Conservation (phyloP, 345 rosid species). For the Leavenworthia alabamica region DNA sequence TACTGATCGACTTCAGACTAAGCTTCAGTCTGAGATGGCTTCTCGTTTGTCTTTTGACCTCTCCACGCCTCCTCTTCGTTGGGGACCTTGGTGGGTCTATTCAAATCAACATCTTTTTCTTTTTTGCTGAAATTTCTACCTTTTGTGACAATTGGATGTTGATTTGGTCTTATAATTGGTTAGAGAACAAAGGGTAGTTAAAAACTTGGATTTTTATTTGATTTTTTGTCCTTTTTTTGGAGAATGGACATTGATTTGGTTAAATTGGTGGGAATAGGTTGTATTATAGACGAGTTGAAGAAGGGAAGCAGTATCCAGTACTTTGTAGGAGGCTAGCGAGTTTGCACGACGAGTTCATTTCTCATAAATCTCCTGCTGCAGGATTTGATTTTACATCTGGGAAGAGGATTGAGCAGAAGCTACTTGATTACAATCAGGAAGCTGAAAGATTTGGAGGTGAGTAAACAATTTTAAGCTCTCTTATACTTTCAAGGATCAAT, state of each 20-base stretch:
- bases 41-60: constrained; percentile 71
- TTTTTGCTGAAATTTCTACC: neutral
- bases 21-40: constrained; percentile 93
- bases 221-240: neutral
- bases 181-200: neutral
- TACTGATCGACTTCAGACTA: constrained; percentile 66
- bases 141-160: neutral
- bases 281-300: constrained; percentile 85
- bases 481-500: neutral
- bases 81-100: constrained; percentile 75
- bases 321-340: constrained; percentile 69
- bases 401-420: constrained; percentile 85
- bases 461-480: neutral
- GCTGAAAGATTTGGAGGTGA: constrained; percentile 97
- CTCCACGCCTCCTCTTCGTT: constrained; percentile 85
- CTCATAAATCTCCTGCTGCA: constrained; percentile 60
- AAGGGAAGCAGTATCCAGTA: constrained; percentile 82
- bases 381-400: constrained; percentile 91
- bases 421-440: constrained; percentile 87
- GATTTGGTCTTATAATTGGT: neutral
- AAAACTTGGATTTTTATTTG: constrained; percentile 4
- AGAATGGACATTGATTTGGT: neutral
- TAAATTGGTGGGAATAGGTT: constrained; percentile 46
- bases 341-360: constrained; percentile 78
- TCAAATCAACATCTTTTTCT: neutral